These are phyloP conservation scores for Haematococcus sp. DNA, from an alignment of 139 green algal genomes.

Conservation along the genomic window DNA sequence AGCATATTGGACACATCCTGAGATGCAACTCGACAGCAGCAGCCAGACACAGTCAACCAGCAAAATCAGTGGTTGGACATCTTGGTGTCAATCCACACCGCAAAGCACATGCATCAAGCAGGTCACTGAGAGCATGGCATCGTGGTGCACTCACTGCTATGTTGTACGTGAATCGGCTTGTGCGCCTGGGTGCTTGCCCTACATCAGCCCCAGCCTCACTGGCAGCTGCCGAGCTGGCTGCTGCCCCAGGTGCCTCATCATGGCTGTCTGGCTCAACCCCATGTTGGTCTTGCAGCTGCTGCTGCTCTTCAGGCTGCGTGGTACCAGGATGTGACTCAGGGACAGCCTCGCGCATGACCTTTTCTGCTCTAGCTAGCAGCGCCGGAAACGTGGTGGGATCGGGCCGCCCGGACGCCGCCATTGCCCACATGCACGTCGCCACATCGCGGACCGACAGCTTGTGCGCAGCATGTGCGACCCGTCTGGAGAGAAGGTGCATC, in stretches of 20 bases:
- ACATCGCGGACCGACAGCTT: neutral
- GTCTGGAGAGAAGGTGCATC: neutral
- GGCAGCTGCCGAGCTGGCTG: neutral
- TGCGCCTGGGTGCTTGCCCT: neutral
- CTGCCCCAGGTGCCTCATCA: too few species aligned
- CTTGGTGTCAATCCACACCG: too few species aligned
- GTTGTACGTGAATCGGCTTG: neutral
- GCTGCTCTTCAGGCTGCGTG: neutral
- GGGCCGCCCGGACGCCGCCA: neutral
- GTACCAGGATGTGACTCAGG: neutral
- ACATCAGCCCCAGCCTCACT: neutral
- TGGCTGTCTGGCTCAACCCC: too few species aligned
- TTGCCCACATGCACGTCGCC: neutral
- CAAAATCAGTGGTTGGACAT: too few species aligned
- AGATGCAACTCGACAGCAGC: too few species aligned
- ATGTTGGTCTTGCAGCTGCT: too few species aligned
- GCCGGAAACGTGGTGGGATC: neutral
- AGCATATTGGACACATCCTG: constrained; percentile 29
- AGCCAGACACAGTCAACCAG: too few species aligned
- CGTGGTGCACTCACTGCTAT: neutral
- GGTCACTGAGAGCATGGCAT: neutral
- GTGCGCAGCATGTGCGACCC: neutral
- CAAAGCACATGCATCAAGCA: neutral
- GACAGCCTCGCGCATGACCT: neutral
- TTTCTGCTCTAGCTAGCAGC: neutral